Evolutionary conservation across 805 yeast species (phyloP), one percentile per base, ranked within the genome.

Genomic region (Kregervanrija fluxuum): DNA sequence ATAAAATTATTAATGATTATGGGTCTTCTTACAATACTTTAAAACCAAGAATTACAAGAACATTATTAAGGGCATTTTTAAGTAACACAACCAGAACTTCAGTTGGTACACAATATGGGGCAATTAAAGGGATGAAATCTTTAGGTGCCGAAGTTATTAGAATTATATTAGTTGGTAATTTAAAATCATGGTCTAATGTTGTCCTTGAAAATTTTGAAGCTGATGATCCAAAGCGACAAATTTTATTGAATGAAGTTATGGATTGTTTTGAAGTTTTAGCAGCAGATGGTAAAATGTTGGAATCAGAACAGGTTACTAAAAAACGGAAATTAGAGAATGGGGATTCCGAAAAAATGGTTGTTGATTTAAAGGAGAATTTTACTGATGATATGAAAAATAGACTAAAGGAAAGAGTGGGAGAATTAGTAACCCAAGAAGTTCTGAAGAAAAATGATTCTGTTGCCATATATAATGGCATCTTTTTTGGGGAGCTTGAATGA

Each of bases 21-120:
- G 95, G 95, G 32, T 80, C 85, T 40, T 79, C 91, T 1, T 90
- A 91, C 61, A 81, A 91, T 16, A 85, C 97, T 1, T 71, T 93
- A 53, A 86, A 87, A 56, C 96, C 98, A 30, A 77, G 98, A 52
- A 91, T 93, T 4, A 89, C 97, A 6, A 75, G 99, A 61, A 95
- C 99, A 1, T 69, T 95, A 44, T 70, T 95, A 48, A 80, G 95
- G 56, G 97, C 97, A 0, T 85, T 95, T 53, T 70, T 93, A 62
- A 95, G 90, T 55, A 55, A 55, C 38, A 60, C 66, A 6, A 74
- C 89, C 8, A 77, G 82, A 33, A 81, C 85, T 53, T 89, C 95
- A 0, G 71, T 82, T 12, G 95, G 96, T 2, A 88, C 98, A 0
- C 88, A 89, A 49, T 93, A 85, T 55, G 99, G 99, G 34, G 82